Conservation (phyloP, 345 rosid genomes). For the Psidium friedrichsthalianum region DNA sequence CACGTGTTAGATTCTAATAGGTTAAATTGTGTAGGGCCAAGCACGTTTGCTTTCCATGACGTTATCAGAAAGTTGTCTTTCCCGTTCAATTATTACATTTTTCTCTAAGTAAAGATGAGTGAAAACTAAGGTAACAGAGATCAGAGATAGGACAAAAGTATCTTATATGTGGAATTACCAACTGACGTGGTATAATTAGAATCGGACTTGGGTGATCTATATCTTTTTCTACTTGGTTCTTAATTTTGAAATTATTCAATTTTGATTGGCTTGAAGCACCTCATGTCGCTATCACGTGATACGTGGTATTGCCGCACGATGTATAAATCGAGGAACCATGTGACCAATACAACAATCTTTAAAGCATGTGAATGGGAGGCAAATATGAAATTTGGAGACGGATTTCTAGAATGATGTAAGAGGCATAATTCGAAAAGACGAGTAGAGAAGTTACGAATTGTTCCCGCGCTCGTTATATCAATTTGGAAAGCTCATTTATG, state of each 20-base stretch:
- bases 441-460: not conserved
- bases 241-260: not conserved
- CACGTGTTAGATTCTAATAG: not conserved
- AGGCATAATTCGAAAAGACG: not conserved
- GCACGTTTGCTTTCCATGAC: not conserved
- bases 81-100: not conserved
- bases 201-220: not conserved
- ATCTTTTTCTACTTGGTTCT: not conserved
- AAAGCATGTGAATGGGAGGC: not conserved
- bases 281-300: not conserved
- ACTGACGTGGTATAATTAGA: not conserved
- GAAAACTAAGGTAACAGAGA: not conserved
- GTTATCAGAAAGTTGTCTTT: not conserved
- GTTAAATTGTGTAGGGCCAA: not conserved
- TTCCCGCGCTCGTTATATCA: not conserved
- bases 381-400: not conserved
- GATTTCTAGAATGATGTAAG: not conserved
- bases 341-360: not conserved
- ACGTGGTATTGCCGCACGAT: too few relatives aligned
- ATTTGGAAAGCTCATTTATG: not conserved
- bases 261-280: not conserved
- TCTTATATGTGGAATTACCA: not conserved
- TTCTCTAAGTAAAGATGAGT: not conserved
- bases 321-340: not conserved
- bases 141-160: not conserved